Evolutionary conservation across 345 rosid genomes (phyloP).

Genomic region (Nephelium lappaceum): DNA sequence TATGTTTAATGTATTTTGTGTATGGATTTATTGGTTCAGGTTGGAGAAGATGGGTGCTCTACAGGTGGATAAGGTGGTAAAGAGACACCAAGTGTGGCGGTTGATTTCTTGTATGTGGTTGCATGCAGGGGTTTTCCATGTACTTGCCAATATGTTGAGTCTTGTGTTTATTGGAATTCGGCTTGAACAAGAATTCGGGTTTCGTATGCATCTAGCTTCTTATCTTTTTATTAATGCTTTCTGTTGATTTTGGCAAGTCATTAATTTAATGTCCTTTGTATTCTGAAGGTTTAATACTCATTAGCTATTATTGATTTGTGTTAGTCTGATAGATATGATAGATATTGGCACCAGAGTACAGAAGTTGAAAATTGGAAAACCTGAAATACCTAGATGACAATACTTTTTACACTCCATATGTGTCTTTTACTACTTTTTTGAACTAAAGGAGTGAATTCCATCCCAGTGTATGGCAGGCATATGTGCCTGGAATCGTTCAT

Average conservation of each 20-base stretch:
- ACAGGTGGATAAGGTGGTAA: conserved; percentile 51
- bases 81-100: conserved; percentile 75
- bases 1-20: conserved; percentile 13
- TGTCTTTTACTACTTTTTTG: not conserved
- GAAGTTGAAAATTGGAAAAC: not conserved
- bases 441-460: not conserved
- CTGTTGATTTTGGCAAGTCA: not conserved
- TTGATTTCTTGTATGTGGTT: conserved; percentile 87
- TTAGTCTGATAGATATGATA: not conserved
- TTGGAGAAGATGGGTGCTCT: conserved; percentile 88
- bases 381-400: not conserved
- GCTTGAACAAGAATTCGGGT: conserved; percentile 96
- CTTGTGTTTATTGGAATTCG: conserved; percentile 89
- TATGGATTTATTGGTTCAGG: conserved; percentile 44
- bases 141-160: conserved; percentile 93
- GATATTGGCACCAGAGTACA: too few relatives aligned
- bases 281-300: not conserved
- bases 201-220: conserved; percentile 47
- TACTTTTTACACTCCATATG: not conserved
- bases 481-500: not conserved
- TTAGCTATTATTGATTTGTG: not conserved
- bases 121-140: conserved; percentile 94
- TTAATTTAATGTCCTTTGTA: not conserved
- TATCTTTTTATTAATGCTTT: not conserved
- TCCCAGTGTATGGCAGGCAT: not conserved